Percentiles rank a stretch among this genome's conserved stretches.
Evolutionary conservation across 1,284 basidiomycete genomes (phyloP).

Genomic region (Cryptococcus wingfieldii): DNA sequence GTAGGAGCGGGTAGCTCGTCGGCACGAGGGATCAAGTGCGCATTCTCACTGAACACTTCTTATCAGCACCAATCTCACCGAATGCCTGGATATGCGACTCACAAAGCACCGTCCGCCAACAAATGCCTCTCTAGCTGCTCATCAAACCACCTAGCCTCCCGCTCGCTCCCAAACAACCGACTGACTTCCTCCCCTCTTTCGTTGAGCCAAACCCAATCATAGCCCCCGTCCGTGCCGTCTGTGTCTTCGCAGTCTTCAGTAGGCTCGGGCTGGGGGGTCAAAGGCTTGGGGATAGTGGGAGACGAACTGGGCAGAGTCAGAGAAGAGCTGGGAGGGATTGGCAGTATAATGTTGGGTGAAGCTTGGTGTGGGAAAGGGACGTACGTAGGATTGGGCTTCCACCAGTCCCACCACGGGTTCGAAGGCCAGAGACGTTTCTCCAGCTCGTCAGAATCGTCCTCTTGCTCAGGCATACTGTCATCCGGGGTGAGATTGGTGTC

Average conservation of each 20-base stretch:
- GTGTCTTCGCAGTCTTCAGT: not conserved
- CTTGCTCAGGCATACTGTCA: not conserved
- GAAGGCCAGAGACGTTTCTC: not conserved
- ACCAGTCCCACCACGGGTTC: not conserved
- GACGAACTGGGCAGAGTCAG: not conserved
- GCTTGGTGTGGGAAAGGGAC: not conserved
- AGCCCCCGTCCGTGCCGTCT: not conserved
- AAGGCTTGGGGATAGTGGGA: not conserved
- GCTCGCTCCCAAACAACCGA: not conserved
- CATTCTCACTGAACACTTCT: too few relatives aligned
- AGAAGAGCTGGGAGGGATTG: not conserved
- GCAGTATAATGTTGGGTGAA: not conserved
- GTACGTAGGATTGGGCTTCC: not conserved
- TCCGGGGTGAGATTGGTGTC: not conserved
- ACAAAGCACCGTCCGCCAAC: too few relatives aligned
- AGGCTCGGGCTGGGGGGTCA: not conserved
- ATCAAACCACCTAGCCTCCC: not conserved
- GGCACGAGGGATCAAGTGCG: too few relatives aligned
- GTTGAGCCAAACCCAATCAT: not conserved
- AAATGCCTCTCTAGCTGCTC: not conserved
- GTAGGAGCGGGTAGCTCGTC: too few relatives aligned
- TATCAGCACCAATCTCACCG: too few relatives aligned
- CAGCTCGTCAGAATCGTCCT: not conserved
- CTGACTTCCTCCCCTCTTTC: not conserved
- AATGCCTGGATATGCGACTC: too few relatives aligned